Percentiles rank a stretch among this genome's conserved stretches.
Conservation (phyloP, 768 basidiomycete genomes). For the Rhodosporidiobolus odoratus region DNA sequence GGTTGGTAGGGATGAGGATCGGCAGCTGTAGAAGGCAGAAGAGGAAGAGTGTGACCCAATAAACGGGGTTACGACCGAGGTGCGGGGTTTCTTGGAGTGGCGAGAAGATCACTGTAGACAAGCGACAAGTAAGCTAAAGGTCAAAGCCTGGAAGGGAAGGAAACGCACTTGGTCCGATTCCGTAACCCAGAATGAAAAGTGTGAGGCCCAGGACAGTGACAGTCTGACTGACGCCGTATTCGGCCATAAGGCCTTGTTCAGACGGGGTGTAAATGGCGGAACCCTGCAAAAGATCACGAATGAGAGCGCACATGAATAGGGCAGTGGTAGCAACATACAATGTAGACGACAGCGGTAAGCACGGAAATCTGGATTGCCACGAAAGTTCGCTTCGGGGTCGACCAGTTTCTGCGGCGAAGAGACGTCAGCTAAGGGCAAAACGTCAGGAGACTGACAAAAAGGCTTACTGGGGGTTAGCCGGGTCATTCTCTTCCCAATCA, state of each 20-base stretch:
- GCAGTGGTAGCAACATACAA: constrained; percentile 23
- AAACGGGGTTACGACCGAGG: constrained; percentile 47
- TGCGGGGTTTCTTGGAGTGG: constrained; percentile 46
- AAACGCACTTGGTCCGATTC: constrained; percentile 42
- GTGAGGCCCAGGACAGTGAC: constrained; percentile 45
- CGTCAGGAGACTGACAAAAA: neutral
- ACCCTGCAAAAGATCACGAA: neutral
- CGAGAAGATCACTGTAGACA: neutral
- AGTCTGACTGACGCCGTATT: constrained; percentile 34
- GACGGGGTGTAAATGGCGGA: constrained; percentile 31
- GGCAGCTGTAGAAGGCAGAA: constrained; percentile 47
- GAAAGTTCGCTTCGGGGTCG: constrained; percentile 13
- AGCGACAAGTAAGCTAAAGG: neutral
- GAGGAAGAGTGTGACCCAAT: constrained; percentile 46
- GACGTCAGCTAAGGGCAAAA: neutral
- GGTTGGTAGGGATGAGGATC: neutral
- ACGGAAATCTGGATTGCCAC: constrained; percentile 15
- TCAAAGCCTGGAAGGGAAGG: too few relatives aligned
- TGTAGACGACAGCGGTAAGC: constrained; percentile 41
- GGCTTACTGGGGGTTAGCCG: constrained; percentile 21
- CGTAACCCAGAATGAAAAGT: constrained; percentile 44
- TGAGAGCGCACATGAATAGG: fast-evolving
- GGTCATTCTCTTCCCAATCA: constrained; percentile 25
- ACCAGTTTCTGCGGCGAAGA: constrained; percentile 15
- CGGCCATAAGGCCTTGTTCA: constrained; percentile 22